Conservation (phyloP, 495 filamentous ascomycete species). For the Penicillium waksmanii region DNA sequence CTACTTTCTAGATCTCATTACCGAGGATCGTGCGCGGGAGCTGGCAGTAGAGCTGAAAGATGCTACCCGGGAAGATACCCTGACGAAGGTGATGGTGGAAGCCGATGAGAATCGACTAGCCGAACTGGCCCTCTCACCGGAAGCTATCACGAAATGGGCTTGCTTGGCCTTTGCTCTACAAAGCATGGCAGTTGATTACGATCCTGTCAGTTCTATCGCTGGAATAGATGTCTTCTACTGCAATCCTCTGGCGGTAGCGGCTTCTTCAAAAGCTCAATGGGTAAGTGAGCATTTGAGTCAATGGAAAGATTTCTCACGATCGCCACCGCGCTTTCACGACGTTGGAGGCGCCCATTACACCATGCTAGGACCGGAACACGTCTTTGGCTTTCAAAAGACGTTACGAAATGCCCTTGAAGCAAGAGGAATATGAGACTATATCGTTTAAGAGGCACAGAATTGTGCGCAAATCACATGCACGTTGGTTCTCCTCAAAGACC, state of each 20-base stretch:
- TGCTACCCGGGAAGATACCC: conserved; percentile 19
- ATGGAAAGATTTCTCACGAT: conserved; percentile 48
- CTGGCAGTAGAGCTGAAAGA: conserved; percentile 20
- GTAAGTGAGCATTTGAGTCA: conserved; percentile 37
- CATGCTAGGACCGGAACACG: conserved; percentile 27
- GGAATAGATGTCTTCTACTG: conserved; percentile 56
- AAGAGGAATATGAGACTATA: conserved; percentile 17
- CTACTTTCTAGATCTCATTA: conserved; percentile 53
- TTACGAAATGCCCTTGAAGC: conserved; percentile 20
- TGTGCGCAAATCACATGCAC: too few relatives aligned
- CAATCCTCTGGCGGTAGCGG: conserved; percentile 44
- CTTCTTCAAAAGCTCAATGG: conserved; percentile 47
- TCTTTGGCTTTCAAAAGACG: conserved; percentile 22
- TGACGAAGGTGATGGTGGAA: conserved; percentile 33
- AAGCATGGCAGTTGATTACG: conserved; percentile 53
- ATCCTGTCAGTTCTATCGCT: conserved; percentile 45
- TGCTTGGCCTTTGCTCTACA: conserved; percentile 47
- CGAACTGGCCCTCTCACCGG: conserved; percentile 42
- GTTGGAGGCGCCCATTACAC: conserved; percentile 33
- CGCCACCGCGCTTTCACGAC: conserved; percentile 15
- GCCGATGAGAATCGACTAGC: conserved; percentile 27
- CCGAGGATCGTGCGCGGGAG: conserved; percentile 34
- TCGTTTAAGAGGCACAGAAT: not conserved
- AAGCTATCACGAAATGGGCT: conserved; percentile 41
- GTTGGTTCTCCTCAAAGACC: too few relatives aligned